phyloP scores from a whole-genome alignment of 345 rosid genomes.

The Trapa incisa region DNA sequence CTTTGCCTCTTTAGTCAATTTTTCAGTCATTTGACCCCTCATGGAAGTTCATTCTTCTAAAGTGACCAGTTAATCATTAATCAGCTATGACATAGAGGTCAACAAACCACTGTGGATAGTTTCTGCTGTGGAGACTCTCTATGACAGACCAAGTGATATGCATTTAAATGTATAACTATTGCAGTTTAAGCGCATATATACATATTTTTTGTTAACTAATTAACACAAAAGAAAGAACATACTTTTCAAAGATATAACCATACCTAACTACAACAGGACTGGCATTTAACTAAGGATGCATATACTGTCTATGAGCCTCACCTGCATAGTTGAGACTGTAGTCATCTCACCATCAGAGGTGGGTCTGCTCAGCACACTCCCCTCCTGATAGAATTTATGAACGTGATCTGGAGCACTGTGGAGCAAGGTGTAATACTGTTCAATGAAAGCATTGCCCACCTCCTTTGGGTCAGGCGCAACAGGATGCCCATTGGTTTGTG shows the following conservation, averaged over 20 bases:
- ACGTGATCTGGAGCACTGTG: slow-evolving; percentile 29
- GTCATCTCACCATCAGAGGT: slow-evolving; percentile 34
- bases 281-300: background rate
- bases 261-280: background rate
- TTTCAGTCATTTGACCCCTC: too few relatives aligned
- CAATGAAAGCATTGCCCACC: slow-evolving; percentile 52
- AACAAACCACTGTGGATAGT: too few relatives aligned
- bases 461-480: slow-evolving; percentile 26
- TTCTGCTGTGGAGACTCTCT: background rate
- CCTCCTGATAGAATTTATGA: slow-evolving; percentile 51
- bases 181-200: too few relatives aligned
- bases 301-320: slow-evolving; percentile 10
- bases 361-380: slow-evolving; percentile 40
- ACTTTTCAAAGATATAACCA: background rate
- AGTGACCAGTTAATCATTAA: too few relatives aligned
- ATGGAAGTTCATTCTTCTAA: too few relatives aligned
- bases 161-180: too few relatives aligned
- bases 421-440: slow-evolving; percentile 40
- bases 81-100: too few relatives aligned
- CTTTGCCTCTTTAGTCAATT: too few relatives aligned
- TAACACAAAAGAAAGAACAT: background rate
- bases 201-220: background rate
- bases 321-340: slow-evolving; percentile 38
- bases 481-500: slow-evolving; percentile 18
- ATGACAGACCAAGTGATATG: background rate